Evolutionary conservation across 2,329 filamentous ascomycete species (phyloP).

Genomic region (Sclerotinia spermophila): DNA sequence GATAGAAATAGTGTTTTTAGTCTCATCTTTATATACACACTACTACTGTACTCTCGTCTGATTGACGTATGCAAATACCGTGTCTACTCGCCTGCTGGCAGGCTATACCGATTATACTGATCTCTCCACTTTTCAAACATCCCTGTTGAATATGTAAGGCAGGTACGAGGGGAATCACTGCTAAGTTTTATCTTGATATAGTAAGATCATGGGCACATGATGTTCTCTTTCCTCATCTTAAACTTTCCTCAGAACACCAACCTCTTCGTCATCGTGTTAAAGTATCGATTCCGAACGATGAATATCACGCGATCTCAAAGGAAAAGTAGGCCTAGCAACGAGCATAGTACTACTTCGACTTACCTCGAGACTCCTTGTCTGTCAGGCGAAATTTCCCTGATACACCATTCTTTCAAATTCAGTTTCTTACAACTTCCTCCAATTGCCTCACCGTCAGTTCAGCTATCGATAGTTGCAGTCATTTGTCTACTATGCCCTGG

Average conservation of each 20-base stretch:
- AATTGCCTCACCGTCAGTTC: conserved; percentile 9
- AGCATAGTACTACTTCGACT: conserved; percentile 7
- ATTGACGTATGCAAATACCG: conserved; percentile 11
- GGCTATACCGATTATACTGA: no score
- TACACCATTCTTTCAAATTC: conserved; percentile 1
- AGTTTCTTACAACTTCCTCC: conserved; percentile 3
- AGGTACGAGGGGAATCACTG: conserved; percentile 4
- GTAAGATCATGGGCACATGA: conserved; percentile 12
- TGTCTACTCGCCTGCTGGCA: background rate
- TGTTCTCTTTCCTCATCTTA: conserved; percentile 11
- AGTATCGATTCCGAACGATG: conserved; percentile 10
- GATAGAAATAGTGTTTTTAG: background rate
- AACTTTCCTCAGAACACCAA: conserved; percentile 12
- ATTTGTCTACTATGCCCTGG: conserved; percentile 67
- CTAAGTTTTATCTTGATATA: conserved; percentile 12
- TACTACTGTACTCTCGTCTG: background rate
- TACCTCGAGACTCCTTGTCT: conserved; percentile 1
- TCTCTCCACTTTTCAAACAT: background rate
- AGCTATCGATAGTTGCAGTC: conserved; percentile 52
- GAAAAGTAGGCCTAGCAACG: conserved; percentile 13
- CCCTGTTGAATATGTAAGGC: conserved; percentile 1
- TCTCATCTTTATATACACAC: conserved; percentile 4
- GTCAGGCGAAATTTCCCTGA: background rate
- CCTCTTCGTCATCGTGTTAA: background rate
- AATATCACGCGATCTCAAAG: conserved; percentile 12